Evolutionary conservation across 768 basidiomycete species (phyloP).

Genomic region (Sistotremastrum suecicum): DNA sequence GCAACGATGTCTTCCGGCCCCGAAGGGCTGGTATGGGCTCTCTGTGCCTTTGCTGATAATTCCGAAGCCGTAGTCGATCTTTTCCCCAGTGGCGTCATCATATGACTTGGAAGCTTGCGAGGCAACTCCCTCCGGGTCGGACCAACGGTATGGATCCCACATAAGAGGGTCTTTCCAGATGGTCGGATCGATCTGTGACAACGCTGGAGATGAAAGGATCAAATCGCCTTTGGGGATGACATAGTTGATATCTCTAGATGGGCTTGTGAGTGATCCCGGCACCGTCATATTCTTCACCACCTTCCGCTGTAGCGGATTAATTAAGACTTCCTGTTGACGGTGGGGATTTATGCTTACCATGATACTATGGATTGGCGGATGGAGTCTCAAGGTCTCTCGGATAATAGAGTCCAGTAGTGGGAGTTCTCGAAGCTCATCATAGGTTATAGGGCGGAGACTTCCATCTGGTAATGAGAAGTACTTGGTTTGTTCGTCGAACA

Average conservation of each 20-base stretch:
- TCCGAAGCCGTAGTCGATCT: constrained; percentile 37
- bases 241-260: constrained; percentile 17
- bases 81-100: constrained; percentile 21
- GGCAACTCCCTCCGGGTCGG: constrained; percentile 24
- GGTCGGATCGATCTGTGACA: constrained; percentile 28
- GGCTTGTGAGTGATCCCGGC: constrained; percentile 25
- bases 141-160: constrained; percentile 30
- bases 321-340: not conserved
- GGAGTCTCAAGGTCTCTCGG: constrained; percentile 27
- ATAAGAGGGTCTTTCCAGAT: constrained; percentile 27
- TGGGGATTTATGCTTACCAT: constrained; percentile 9
- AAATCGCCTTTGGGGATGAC: constrained; percentile 31
- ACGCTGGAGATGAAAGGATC: constrained; percentile 32
- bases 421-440: constrained; percentile 27
- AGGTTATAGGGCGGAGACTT: constrained; percentile 23
- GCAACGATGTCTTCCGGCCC: constrained; percentile 32
- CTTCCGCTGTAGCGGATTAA: constrained; percentile 22
- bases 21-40: constrained; percentile 33
- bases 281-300: constrained; percentile 31
- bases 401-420: constrained; percentile 28
- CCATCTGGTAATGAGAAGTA: constrained; percentile 25
- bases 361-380: constrained; percentile 33
- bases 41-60: constrained; percentile 30
- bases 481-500: constrained; percentile 32
- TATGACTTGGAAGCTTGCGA: constrained; percentile 22